Conservation (phyloP, 768 basidiomycete genomes). For the Sarcodon sp. region DNA sequence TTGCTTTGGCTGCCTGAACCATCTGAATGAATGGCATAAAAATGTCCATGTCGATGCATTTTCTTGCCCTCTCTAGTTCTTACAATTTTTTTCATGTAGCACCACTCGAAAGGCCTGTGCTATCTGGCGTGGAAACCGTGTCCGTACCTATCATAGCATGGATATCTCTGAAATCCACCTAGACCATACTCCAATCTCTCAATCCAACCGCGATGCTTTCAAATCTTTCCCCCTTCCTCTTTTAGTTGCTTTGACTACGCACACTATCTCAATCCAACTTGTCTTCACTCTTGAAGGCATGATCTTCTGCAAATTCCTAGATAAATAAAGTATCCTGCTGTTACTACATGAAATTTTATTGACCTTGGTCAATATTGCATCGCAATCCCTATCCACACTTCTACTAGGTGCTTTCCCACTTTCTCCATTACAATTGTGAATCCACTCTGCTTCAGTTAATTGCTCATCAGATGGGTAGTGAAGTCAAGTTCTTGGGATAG, state of each 20-base stretch:
- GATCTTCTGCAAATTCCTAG: slow-evolving; percentile 67
- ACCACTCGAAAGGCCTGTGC: slow-evolving; percentile 76
- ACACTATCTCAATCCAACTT: slow-evolving; percentile 64
- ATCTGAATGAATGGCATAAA: slow-evolving; percentile 63
- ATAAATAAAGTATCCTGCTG: slow-evolving; percentile 50
- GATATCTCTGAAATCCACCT: slow-evolving; percentile 33
- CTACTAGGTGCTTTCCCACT: slow-evolving; percentile 37
- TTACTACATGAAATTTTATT: slow-evolving; percentile 61
- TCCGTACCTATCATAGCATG: slow-evolving; percentile 50
- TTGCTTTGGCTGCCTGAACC: too few species aligned
- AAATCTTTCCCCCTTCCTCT: slow-evolving; percentile 56
- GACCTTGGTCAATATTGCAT: slow-evolving; percentile 61
- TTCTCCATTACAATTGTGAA: slow-evolving; percentile 84
- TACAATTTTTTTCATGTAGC: slow-evolving; percentile 21
- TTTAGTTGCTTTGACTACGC: slow-evolving; percentile 53
- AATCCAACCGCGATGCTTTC: slow-evolving; percentile 60
- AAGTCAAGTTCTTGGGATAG: too few species aligned
- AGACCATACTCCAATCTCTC: slow-evolving; percentile 49
- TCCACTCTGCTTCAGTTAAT: slow-evolving; percentile 68
- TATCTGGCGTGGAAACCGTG: slow-evolving; percentile 87
- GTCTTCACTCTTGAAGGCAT: slow-evolving; percentile 61
- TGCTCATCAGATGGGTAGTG: slow-evolving; percentile 57
- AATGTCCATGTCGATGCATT: slow-evolving; percentile 46
- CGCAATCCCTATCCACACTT: slow-evolving; percentile 50
- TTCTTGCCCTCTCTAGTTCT: slow-evolving; percentile 1